These are phyloP conservation scores for Psilocybe tampanensis DNA, from an alignment of 768 basidiomycete genomes.

Conservation along the genomic window DNA sequence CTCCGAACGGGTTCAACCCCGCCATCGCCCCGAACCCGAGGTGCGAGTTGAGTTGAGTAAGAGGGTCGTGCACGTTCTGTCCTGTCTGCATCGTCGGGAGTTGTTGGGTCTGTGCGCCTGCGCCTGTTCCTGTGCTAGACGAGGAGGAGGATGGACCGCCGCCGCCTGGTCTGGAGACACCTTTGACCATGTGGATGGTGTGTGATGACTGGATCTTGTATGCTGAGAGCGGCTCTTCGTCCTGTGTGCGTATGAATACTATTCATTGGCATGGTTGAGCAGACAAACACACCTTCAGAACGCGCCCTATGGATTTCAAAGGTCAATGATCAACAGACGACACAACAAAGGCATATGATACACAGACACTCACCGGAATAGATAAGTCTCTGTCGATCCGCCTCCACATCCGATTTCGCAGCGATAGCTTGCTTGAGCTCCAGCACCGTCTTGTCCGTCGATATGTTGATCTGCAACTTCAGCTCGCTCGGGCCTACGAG, in stretches of 20 bases:
- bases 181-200: constrained; percentile 94
- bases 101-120: constrained; percentile 43
- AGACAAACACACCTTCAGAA: constrained; percentile 66
- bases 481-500: constrained; percentile 91
- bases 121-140: constrained; percentile 33
- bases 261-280: too few species aligned
- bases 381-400: constrained; percentile 88
- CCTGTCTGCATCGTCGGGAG: constrained; percentile 90
- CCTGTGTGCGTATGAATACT: constrained; percentile 40
- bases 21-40: constrained; percentile 80
- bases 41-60: constrained; percentile 80
- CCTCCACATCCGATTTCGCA: constrained; percentile 80
- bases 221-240: constrained; percentile 76
- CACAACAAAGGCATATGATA: too few species aligned
- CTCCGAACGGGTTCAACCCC: constrained; percentile 89
- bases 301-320: too few species aligned
- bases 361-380: constrained; percentile 71
- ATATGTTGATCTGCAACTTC: constrained; percentile 87
- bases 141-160: constrained; percentile 38
- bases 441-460: constrained; percentile 79
- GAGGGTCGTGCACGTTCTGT: constrained; percentile 85
- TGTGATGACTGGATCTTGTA: constrained; percentile 93
- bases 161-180: constrained; percentile 56
- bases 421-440: constrained; percentile 94
- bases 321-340: too few species aligned